phyloP scores from a whole-genome alignment of 2,329 filamentous ascomycete genomes.

The Zymoseptoria tritici region DNA sequence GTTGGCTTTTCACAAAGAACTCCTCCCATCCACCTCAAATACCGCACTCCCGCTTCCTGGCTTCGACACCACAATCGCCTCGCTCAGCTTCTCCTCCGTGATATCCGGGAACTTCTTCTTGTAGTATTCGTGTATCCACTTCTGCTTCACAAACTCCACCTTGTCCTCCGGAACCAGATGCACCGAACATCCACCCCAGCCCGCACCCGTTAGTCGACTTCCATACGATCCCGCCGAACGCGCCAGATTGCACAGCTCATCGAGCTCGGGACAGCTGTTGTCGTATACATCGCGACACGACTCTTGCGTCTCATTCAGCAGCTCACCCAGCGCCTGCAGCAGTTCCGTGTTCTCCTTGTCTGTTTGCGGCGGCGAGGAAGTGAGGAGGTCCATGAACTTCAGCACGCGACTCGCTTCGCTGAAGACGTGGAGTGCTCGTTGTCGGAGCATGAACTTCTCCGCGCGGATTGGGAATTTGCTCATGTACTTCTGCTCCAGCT shows the following conservation, averaged over 20 bases:
- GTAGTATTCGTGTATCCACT: constrained; percentile 78
- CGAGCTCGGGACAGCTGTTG: constrained; percentile 88
- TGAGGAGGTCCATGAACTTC: constrained; percentile 71
- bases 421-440: constrained; percentile 86
- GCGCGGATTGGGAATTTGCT: constrained; percentile 84
- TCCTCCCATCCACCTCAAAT: constrained; percentile 23
- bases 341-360: constrained; percentile 57
- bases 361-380: constrained; percentile 31
- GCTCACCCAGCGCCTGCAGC: constrained; percentile 63
- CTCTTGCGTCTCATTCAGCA: constrained; percentile 84
- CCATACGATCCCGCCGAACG: constrained; percentile 72
- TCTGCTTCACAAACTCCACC: constrained; percentile 67
- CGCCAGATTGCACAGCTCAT: constrained; percentile 76
- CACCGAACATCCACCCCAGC: constrained; percentile 94
- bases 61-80: constrained; percentile 81
- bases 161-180: constrained; percentile 82
- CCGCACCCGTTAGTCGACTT: constrained; percentile 80
- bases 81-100: constrained; percentile 63
- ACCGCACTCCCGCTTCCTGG: constrained; percentile 62
- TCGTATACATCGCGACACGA: constrained; percentile 84
- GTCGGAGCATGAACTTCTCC: constrained; percentile 76
- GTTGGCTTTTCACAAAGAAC: constrained; percentile 5
- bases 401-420: constrained; percentile 80
- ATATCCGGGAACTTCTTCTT: constrained; percentile 60
- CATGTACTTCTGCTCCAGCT: constrained; percentile 72